Base-by-base conservation (phyloP, 495 filamentous ascomycete species). In the Podospora pseudocomata region DNA sequence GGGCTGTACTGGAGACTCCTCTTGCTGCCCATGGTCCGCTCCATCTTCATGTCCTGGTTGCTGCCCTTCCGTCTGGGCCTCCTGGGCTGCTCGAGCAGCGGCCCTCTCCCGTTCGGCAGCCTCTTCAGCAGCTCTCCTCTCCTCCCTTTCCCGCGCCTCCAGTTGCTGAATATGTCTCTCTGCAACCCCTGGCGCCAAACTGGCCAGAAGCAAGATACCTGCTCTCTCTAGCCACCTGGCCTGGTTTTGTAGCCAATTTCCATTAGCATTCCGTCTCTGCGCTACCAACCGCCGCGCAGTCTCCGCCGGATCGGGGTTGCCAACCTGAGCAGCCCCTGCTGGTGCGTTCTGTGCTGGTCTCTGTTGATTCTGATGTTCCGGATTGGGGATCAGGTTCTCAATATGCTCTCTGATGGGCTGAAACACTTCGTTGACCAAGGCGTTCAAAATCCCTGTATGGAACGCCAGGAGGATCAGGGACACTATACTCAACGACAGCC, bases 121-220 rank as follows among this genome's bases (percentile, higher is more conserved):
- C 65, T 83, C 83, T 64, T 80, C 81, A n/a, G 74, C 78, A 61
- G 84, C 76, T 59, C 78, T 78, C 68, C 82, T 73, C 70, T 74
- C 73, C 59, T 83, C 82, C 30, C 82, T 84, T 70, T 88, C 88
- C 7, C 87, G 86, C 4, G 83, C 86, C 72, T 90, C 89, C 53
- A 88, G 82, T 49, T 87, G 89, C 67, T 85, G 83, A 59, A 96
- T 92, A 73, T 95, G 90, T 58, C 92, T 80, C 77, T 97, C 93
- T 0, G 92, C 92, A 16, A 97, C 83, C 7, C 93, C 93, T 0
- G 93, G 93, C 32, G 92, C 87, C 64, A 97, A 80, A 78, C 91
- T 95, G 5, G 92, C 92, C 49, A 97, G 76, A 72, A 97, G 94
- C 34, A 97, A 80, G 16, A 93, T 86, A n/a, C 91, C 75, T 16